Percentiles rank a stretch among this genome's conserved stretches.
Conservation (phyloP, 345 rosid genomes). For the Diplotaxis tenuifolia region DNA sequence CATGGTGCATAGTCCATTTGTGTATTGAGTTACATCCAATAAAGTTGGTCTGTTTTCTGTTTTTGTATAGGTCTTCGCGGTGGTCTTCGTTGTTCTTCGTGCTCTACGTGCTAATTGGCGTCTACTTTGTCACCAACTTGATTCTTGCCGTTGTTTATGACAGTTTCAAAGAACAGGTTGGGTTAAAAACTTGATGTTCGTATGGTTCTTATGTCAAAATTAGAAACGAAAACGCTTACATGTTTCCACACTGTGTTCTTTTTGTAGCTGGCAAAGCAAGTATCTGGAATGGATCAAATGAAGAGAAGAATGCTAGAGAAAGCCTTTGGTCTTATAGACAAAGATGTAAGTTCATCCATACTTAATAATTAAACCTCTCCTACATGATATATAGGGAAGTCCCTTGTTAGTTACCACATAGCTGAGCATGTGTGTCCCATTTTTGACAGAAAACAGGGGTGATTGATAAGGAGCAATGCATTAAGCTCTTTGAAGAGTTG, state of each 20-base stretch:
- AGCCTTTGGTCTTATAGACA: conserved; percentile 83
- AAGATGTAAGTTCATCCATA: conserved; percentile 51
- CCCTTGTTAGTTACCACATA: not conserved
- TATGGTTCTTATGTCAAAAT: conserved; percentile 5
- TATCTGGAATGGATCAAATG: conserved; percentile 65
- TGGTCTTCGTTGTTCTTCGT: conserved; percentile 80
- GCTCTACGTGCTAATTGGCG: conserved; percentile 80
- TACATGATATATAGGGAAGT: conserved; percentile 9
- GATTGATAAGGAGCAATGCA: conserved; percentile 73
- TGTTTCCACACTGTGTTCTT: not conserved
- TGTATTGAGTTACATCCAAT: conserved; percentile 17
- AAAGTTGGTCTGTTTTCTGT: conserved; percentile 15
- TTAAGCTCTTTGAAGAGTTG: conserved; percentile 71
- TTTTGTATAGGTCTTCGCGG: conserved; percentile 71
- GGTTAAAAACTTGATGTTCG: not conserved
- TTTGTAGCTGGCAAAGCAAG: conserved; percentile 84
- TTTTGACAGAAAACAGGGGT: conserved; percentile 55
- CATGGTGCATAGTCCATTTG: conserved; percentile 8
- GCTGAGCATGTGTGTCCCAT: conserved; percentile 5
- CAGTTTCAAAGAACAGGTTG: conserved; percentile 93
- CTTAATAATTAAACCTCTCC: conserved; percentile 4
- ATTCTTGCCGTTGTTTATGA: conserved; percentile 97
- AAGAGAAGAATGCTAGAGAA: conserved; percentile 64
- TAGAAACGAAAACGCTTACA: not conserved
- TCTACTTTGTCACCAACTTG: conserved; percentile 96